Evolutionary conservation across 768 basidiomycete species (phyloP), one percentile per base, ranked within the genome.

Genomic region (Rubroboletus pulcherrimus): DNA sequence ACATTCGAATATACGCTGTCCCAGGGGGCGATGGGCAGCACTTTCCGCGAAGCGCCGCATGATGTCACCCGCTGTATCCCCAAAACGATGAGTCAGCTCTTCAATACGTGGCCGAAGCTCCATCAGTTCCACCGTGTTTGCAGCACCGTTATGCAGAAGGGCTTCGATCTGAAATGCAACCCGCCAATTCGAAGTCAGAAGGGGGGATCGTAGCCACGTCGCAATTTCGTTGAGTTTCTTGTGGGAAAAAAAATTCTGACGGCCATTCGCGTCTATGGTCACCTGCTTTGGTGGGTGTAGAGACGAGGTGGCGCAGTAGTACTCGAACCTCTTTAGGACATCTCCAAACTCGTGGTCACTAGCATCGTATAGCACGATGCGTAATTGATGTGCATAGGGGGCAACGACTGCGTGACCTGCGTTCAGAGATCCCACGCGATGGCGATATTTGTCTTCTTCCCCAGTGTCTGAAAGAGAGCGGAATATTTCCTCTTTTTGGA

Each of bases 151-250:
- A 24, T 75, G 81, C 6, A 93, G 67, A 11, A 91, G 73, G 0
- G 83, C 80, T 66, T 89, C 89, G 30, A 91, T 72, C 68, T 93
- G 91, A 65, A 91, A 93, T 0, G 85, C 86, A 33, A 90, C 77
- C 5, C 74, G 69, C 87, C 87, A 92, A 24, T 64, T 59, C 6
- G 58, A 52, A 33, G 49, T 10, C 30, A 69, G 51, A 14, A 79
- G 74, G 44, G 85, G 76, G 4, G 66, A 69, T 31, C 67, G 66
- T 41, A 87, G 59, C 71, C 76, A 76, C 15, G 62, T 65, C 15
- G 74, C 71, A 9, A 89, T 65, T 9, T 69, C 71, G 56, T 77
- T 70, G 3, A 91, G 74, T 5, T 72, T 69, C 57, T 71, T 80
- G 10, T 63, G 59, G 0, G 74, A 61, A 64, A 87, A 92, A 58